These are phyloP conservation scores for Polytrichum commune DNA, from an alignment of 225 moss, liverwort and hornwort genomes.

Conservation along the genomic window DNA sequence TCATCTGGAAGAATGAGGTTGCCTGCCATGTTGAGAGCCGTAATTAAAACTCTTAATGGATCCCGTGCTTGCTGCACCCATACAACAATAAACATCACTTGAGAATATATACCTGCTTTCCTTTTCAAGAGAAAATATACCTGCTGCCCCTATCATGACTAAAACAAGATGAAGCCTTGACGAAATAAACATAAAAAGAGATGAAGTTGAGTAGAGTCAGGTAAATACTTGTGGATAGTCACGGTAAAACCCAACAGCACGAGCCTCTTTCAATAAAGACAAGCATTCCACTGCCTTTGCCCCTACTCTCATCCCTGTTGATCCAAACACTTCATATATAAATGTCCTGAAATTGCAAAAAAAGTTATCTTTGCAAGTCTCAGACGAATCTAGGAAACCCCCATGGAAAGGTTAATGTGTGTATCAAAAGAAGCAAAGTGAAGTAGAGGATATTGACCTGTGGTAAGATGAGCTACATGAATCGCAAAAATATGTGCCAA, in stretches of 20 bases:
- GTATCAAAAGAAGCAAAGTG: not conserved
- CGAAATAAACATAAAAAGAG: too few species aligned
- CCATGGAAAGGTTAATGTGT: not conserved
- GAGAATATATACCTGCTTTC: too few species aligned
- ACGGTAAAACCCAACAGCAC: slow-evolving; percentile 78
- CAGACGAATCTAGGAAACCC: too few species aligned
- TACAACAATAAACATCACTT: slow-evolving; percentile 4
- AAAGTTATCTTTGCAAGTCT: not conserved
- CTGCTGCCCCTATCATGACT: too few species aligned
- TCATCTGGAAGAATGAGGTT: slow-evolving; percentile 56
- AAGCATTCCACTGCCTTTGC: slow-evolving; percentile 87
- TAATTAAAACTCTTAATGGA: slow-evolving; percentile 66
- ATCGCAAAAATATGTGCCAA: slow-evolving; percentile 80
- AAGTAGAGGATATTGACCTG: slow-evolving; percentile 50
- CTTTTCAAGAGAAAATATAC: too few species aligned
- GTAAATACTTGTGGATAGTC: slow-evolving; percentile 67
- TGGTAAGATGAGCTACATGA: slow-evolving; percentile 91
- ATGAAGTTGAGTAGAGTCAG: not conserved
- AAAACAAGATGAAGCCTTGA: too few species aligned
- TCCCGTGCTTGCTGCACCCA: slow-evolving; percentile 73
- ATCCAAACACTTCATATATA: not conserved
- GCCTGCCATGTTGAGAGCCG: slow-evolving; percentile 75
- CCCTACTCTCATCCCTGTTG: slow-evolving; percentile 82
- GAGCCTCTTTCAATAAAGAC: slow-evolving; percentile 53
- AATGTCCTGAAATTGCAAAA: slow-evolving; percentile 11